A percentile compares a stretch with the other conserved stretches of the same genome.
phyloP scores from a whole-genome alignment of 306 rosid species.

The Pueraria montana region DNA sequence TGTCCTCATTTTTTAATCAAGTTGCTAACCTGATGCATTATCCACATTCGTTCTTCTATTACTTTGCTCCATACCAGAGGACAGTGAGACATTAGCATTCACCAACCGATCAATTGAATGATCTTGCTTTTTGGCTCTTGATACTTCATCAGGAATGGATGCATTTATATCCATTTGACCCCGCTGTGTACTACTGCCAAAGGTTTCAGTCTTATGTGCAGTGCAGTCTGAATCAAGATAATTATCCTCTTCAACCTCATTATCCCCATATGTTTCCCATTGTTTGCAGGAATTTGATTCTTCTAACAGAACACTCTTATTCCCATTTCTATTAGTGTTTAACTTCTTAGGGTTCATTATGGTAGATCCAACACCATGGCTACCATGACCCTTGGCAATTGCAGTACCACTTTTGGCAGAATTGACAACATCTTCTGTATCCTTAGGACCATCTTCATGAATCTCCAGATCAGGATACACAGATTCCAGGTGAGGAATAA shows the following conservation, averaged over 20 bases:
- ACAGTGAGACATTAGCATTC: constrained; percentile 61
- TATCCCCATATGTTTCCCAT: constrained; percentile 71
- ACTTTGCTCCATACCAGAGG: constrained; percentile 73
- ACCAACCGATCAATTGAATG: constrained; percentile 61
- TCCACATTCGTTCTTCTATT: constrained; percentile 69
- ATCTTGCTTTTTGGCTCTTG: constrained; percentile 74
- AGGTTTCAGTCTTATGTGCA: constrained; percentile 61
- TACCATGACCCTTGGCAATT: constrained; percentile 61
- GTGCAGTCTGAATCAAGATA: constrained; percentile 61
- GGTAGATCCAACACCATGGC: constrained; percentile 66
- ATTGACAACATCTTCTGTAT: constrained; percentile 84
- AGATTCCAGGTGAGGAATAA: constrained; percentile 86
- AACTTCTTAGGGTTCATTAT: constrained; percentile 34
- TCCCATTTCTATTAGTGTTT: too few relatives aligned
- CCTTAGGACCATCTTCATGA: constrained; percentile 91
- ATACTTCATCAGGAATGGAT: constrained; percentile 69
- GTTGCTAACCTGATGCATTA: constrained; percentile 70
- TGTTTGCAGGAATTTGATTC: constrained; percentile 72
- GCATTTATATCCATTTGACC: constrained; percentile 62
- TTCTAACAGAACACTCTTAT: constrained; percentile 60
- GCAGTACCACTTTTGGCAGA: constrained; percentile 59
- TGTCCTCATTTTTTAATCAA: constrained; percentile 38
- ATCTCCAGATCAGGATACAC: constrained; percentile 81
- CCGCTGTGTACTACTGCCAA: constrained; percentile 60
- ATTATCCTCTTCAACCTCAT: constrained; percentile 70